Evolutionary conservation across 257 asterid species (phyloP), one percentile per base, ranked within the genome.

Genomic region (Nemophila menziesii): DNA sequence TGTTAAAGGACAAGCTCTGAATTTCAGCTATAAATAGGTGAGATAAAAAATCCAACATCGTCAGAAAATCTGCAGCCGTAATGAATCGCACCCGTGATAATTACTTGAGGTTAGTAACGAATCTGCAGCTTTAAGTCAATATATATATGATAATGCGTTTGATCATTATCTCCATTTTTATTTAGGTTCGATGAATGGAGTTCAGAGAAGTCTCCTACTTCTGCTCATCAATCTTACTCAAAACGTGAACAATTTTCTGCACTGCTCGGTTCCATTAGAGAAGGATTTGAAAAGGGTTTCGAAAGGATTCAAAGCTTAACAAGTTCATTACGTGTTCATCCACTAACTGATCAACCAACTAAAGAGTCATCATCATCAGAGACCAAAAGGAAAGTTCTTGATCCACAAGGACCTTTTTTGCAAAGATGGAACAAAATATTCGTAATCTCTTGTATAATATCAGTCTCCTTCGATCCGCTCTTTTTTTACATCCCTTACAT

Each of bases 401-500:
- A 74, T 55, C 92, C 92, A 11, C 93, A 74, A 34, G 75, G 55
- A 16, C 21, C 46, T 17, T 80, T 68, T 62, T 70, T 74, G 33
- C 77, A 59, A 55, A 60, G 20, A 22, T 77, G 92, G 84, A 77
- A 77, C 41, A 80, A 70, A 60, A 50, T 76, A 43, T 73, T 80
- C 15, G 64, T 77, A 5, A 8, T 77, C 8, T 56, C 73, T 16
- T 73, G 79, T 51, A 20, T 71, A 20, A 43, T 80, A 11, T 77
- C 79, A 0, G 71, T 74, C 39, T 58, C 78, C 1, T 13, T 80
- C 20, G 87, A 80, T 46, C 93, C 87, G 5, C 33, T 77, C 13
- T 80, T 80, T 77, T 77, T 80, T 62, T 80, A 80, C 66, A 62
- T 71, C 58, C 87, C 87, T 8, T 72, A 66, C 20, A 44, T 80